phyloP scores from a whole-genome alignment of 305 asterid species.

The Salvia sclarea region DNA sequence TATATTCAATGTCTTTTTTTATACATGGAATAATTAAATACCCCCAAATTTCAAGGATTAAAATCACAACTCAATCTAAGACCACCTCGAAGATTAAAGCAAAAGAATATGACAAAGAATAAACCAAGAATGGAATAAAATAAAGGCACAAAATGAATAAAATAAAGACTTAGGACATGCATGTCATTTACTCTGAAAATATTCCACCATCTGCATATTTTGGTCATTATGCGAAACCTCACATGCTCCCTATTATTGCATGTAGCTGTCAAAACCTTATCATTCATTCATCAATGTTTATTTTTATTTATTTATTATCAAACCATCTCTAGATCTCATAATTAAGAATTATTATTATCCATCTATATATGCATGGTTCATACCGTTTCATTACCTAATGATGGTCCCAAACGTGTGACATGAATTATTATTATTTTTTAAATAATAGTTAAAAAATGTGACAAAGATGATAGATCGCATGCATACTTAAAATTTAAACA shows the following conservation, averaged over 20 bases:
- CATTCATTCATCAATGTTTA: slow-evolving; percentile 31
- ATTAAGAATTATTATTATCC: neutral
- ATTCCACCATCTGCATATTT: slow-evolving; percentile 28
- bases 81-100: neutral
- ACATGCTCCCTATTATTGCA: slow-evolving; percentile 28
- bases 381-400: slow-evolving; percentile 22
- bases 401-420: slow-evolving; percentile 33
- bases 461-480: neutral
- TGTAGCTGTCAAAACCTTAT: slow-evolving; percentile 32
- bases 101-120: neutral
- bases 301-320: neutral
- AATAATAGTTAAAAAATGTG: neutral
- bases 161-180: slow-evolving; percentile 7
- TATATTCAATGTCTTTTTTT: too few relatives aligned
- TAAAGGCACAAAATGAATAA: neutral
- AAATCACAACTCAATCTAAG: neutral
- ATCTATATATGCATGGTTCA: slow-evolving; percentile 12
- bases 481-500: neutral
- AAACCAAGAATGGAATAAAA: slow-evolving; percentile 14
- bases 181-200: slow-evolving; percentile 15
- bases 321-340: slow-evolving; percentile 1
- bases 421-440: neutral
- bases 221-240: slow-evolving; percentile 25
- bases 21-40: too few relatives aligned
- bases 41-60: too few relatives aligned